A percentile compares a stretch with the other conserved stretches of the same genome.
Evolutionary conservation across 371 early-diverging fungal species (phyloP).

Genomic region (Syncephalastrum monosporum): DNA sequence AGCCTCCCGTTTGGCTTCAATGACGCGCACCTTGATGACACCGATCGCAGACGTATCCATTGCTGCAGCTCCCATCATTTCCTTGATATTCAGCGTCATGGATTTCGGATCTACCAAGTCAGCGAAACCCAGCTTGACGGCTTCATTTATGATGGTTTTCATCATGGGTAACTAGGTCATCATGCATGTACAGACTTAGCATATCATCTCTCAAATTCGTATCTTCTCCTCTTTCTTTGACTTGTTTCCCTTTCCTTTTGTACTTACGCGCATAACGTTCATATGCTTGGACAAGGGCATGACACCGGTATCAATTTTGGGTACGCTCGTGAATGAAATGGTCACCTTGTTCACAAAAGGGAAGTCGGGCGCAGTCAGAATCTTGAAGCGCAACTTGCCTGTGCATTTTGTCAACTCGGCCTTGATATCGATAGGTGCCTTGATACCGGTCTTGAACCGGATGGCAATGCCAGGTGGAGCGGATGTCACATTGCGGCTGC

Average conservation of each 20-base stretch:
- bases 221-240: not conserved
- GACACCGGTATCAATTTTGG: slow-evolving; percentile 31
- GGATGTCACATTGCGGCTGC: slow-evolving; percentile 1
- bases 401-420: slow-evolving; percentile 24
- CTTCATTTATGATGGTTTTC: slow-evolving; percentile 29
- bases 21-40: slow-evolving; percentile 27
- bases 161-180: slow-evolving; percentile 26
- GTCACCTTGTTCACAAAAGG: slow-evolving; percentile 36
- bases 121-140: slow-evolving; percentile 28
- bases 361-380: slow-evolving; percentile 27
- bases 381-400: slow-evolving; percentile 34
- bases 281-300: slow-evolving; percentile 35
- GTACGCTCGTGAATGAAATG: slow-evolving; percentile 30
- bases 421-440: slow-evolving; percentile 31
- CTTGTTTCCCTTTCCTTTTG: not conserved
- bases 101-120: slow-evolving; percentile 34
- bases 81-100: slow-evolving; percentile 26
- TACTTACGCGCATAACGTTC: slow-evolving; percentile 33
- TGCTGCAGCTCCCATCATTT: slow-evolving; percentile 21
- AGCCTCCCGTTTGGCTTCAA: slow-evolving; percentile 14
- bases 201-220: too few species aligned
- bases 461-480: slow-evolving; percentile 32
- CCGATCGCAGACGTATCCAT: slow-evolving; percentile 30
- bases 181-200: too few species aligned
- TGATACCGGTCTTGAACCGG: slow-evolving; percentile 35